Evolutionary conservation across 495 filamentous ascomycete species (phyloP).

Genomic region (Glonium stellatum): DNA sequence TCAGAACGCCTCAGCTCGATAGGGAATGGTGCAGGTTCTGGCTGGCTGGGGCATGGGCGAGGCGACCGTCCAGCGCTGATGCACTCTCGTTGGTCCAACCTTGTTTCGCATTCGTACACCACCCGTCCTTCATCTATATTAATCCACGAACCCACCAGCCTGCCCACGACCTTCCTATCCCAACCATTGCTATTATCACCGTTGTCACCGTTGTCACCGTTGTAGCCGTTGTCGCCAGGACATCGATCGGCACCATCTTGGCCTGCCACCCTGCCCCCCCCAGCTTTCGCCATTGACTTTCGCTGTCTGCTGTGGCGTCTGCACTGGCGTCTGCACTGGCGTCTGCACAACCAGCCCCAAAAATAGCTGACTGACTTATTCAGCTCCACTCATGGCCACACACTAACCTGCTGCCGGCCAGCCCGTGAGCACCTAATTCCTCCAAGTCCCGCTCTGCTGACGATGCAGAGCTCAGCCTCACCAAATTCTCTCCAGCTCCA

Average conservation of each 20-base stretch:
- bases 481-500: not conserved
- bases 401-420: not conserved
- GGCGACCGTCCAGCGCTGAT: not conserved
- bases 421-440: not conserved
- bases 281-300: no score
- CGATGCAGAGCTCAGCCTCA: not conserved
- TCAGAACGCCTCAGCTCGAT: constrained; percentile 8
- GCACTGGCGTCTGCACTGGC: not conserved
- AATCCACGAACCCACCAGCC: no score
- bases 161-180: no score
- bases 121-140: constrained; percentile 1
- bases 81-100: not conserved
- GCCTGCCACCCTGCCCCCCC: no score
- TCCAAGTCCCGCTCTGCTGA: not conserved
- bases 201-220: no score
- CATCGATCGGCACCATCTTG: not conserved
- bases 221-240: no score
- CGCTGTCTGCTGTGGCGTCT: no score
- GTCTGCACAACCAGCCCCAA: constrained; percentile 5
- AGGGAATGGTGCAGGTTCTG: constrained; percentile 1
- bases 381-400: no score
- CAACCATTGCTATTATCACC: no score
- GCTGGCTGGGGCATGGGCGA: constrained; percentile 2
- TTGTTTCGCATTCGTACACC: not conserved
- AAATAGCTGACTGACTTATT: constrained; percentile 20